Evolutionary conservation across 176 grass and related monocot species (phyloP).

Genomic region (Avena eriantha): DNA sequence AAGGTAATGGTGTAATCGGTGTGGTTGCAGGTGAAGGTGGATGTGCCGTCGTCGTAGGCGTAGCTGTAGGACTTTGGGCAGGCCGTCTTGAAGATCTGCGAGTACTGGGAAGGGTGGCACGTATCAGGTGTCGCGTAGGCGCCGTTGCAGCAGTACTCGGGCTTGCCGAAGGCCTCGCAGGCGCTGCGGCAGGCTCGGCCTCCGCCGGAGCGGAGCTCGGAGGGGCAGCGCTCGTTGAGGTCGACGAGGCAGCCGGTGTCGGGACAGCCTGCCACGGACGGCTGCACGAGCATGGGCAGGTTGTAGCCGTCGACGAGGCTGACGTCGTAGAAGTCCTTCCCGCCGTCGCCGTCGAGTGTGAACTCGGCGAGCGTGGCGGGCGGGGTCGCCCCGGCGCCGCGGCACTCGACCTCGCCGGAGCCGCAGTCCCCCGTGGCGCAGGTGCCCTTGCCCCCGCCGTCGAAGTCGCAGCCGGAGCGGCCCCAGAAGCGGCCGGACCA

Average conservation of each 20-base stretch:
- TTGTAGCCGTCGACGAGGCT: constrained; percentile 97
- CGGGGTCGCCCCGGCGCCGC: constrained; percentile 61
- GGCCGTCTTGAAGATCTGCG: constrained; percentile 91
- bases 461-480: constrained; percentile 75
- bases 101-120: constrained; percentile 87
- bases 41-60: constrained; percentile 93
- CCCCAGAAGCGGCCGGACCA: constrained; percentile 97
- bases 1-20: constrained; percentile 91
- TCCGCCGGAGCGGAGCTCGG: constrained; percentile 61
- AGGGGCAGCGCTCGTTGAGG: constrained; percentile 74
- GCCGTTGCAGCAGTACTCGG: constrained; percentile 95
- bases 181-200: constrained; percentile 79
- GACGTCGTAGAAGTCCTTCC: constrained; percentile 91
- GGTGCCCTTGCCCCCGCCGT: constrained; percentile 51
- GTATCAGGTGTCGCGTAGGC: constrained; percentile 72
- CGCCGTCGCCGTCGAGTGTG: constrained; percentile 66
- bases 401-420: constrained; percentile 78
- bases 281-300: constrained; percentile 76
- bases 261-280: constrained; percentile 51
- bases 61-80: constrained; percentile 94
- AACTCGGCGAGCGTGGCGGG: constrained; percentile 94
- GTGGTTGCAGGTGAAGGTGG: constrained; percentile 88
- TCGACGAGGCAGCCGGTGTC: constrained; percentile 76
- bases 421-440: constrained; percentile 91
- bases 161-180: constrained; percentile 76